These are phyloP conservation scores for Berberis thunbergii DNA, from an alignment of 164 flowering plant genomes.

Conservation along the genomic window DNA sequence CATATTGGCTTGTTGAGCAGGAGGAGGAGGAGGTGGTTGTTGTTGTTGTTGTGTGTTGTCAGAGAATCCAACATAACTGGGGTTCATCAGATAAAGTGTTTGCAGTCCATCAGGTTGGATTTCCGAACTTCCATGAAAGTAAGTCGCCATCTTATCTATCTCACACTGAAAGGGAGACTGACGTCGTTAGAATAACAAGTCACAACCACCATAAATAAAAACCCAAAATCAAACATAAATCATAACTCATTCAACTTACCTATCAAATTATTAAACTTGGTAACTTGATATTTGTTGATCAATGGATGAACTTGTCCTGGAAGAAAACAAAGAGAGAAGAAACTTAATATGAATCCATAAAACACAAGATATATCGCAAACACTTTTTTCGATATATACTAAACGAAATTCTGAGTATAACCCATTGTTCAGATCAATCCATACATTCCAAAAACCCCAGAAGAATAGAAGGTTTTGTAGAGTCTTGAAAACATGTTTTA, in stretches of 20 bases:
- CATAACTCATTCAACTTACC: background rate
- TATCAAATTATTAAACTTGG: background rate
- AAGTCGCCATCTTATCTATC: conserved; percentile 53
- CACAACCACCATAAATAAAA: no score
- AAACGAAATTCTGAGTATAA: background rate
- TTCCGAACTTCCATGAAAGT: conserved; percentile 72
- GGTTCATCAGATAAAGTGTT: conserved; percentile 90
- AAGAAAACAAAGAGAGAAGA: conserved; percentile 10
- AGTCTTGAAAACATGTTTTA: conserved; percentile 4
- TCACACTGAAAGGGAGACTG: no score
- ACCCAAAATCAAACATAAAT: no score
- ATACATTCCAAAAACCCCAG: background rate
- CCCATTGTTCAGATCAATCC: conserved; percentile 1
- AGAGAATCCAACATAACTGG: conserved; percentile 56
- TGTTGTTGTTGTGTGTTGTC: conserved; percentile 26
- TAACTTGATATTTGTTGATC: no score
- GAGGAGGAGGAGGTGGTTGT: background rate
- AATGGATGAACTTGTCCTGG: no score
- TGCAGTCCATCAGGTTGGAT: conserved; percentile 75
- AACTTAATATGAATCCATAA: conserved; percentile 1
- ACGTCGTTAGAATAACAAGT: no score
- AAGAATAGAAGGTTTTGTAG: background rate
- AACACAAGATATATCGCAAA: background rate
- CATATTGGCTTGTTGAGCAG: conserved; percentile 24
- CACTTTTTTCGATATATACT: no score